These are phyloP conservation scores for Oryza rufipogon DNA, from an alignment of 176 grass and related monocot species.

Conservation along the genomic window DNA sequence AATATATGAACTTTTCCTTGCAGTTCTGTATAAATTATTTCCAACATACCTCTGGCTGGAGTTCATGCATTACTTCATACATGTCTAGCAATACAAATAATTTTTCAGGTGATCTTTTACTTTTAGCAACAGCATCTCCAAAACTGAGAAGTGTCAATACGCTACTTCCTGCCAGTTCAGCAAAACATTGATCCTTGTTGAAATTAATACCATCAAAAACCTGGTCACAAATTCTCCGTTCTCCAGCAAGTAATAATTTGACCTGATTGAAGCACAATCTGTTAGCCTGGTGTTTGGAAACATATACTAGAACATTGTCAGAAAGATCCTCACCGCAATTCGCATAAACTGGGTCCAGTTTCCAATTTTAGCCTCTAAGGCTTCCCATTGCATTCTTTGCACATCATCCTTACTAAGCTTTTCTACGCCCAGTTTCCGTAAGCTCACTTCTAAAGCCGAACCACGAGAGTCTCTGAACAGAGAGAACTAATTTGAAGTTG, in stretches of 20 bases:
- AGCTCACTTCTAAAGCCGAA: constrained; percentile 57
- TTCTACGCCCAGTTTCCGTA: constrained; percentile 64
- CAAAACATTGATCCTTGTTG: constrained; percentile 60
- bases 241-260: constrained; percentile 61
- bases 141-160: constrained; percentile 55
- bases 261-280: constrained; percentile 45
- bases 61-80: constrained; percentile 73
- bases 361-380: constrained; percentile 71
- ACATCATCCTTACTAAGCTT: constrained; percentile 72
- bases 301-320: not conserved
- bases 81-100: constrained; percentile 67
- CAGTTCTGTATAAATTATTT: constrained; percentile 13
- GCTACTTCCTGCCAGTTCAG: constrained; percentile 52
- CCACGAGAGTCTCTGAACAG: constrained; percentile 53
- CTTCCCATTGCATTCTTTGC: constrained; percentile 71
- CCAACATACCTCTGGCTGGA: constrained; percentile 58
- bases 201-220: constrained; percentile 56
- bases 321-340: constrained; percentile 55
- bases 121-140: constrained; percentile 71
- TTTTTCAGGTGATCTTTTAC: constrained; percentile 74
- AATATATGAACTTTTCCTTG: constrained; percentile 23
- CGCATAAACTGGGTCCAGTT: constrained; percentile 74
- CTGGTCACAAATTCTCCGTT: constrained; percentile 64
- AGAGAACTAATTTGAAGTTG: constrained; percentile 27
- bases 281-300: constrained; percentile 23